A percentile compares a stretch with the other conserved stretches of the same genome.
Conservation (phyloP, 192 early-diverging fungal genomes). For the Podila epicladia region DNA sequence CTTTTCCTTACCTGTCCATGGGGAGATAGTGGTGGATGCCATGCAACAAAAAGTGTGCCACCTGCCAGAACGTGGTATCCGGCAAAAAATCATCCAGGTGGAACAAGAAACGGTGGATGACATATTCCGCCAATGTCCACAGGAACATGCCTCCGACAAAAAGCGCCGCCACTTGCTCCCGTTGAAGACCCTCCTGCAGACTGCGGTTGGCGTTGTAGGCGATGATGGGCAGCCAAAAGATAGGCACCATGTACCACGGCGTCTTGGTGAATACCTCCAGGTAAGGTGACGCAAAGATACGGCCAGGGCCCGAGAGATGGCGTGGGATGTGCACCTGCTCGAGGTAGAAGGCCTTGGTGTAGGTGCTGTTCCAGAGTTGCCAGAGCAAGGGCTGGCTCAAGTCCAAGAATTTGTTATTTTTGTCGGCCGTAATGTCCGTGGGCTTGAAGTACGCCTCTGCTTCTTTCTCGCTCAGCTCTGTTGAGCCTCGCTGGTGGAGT, state of each 20-base stretch:
- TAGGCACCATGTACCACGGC: slow-evolving; percentile 93
- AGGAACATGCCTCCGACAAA: slow-evolving; percentile 76
- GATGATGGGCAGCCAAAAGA: slow-evolving; percentile 86
- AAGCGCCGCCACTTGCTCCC: slow-evolving; percentile 48
- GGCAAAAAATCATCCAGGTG: slow-evolving; percentile 91
- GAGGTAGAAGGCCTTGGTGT: slow-evolving; percentile 85
- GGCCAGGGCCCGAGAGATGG: slow-evolving; percentile 78
- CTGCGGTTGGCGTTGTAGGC: slow-evolving; percentile 57
- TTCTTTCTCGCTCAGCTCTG: not conserved
- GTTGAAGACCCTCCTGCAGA: slow-evolving; percentile 42
- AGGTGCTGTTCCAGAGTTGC: slow-evolving; percentile 81
- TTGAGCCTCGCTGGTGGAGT: no score
- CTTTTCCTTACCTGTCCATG: slow-evolving; percentile 83
- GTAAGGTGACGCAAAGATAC: slow-evolving; percentile 82
- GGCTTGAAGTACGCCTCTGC: slow-evolving; percentile 52
- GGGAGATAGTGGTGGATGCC: slow-evolving; percentile 97
- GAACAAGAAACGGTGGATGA: slow-evolving; percentile 92
- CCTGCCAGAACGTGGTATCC: slow-evolving; percentile 78
- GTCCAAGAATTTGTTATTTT: slow-evolving; percentile 83
- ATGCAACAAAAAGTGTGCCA: slow-evolving; percentile 89
- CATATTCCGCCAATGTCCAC: slow-evolving; percentile 93
- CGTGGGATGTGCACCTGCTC: slow-evolving; percentile 92
- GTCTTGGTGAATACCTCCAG: slow-evolving; percentile 92
- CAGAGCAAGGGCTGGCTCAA: slow-evolving; percentile 79
- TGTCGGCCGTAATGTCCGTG: slow-evolving; percentile 55